These are phyloP conservation scores for Solanum bulbocastanum DNA, from an alignment of 257 asterid genomes.

Conservation along the genomic window DNA sequence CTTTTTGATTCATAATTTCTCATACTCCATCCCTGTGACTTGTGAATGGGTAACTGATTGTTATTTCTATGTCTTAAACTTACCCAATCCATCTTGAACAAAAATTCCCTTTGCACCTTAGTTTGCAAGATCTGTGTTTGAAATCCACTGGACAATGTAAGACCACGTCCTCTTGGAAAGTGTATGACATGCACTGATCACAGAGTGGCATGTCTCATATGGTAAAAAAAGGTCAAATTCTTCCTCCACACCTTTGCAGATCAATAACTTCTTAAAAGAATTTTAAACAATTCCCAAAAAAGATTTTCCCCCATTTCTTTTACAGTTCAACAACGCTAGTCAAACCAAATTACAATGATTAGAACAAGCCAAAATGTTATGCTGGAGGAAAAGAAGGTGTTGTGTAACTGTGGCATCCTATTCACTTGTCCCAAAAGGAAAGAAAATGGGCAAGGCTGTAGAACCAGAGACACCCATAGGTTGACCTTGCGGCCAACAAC, in stretches of 20 bases:
- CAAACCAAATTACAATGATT: background rate
- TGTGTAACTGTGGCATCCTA: background rate
- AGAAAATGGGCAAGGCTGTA: background rate
- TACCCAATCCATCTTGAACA: background rate
- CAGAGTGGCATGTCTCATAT: background rate
- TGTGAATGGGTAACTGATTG: background rate
- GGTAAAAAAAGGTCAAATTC: background rate
- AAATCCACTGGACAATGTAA: background rate
- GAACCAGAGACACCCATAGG: background rate
- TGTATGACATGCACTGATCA: background rate
- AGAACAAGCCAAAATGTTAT: background rate
- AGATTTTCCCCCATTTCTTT: background rate
- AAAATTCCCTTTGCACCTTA: background rate
- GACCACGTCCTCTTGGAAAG: background rate
- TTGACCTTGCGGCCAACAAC: background rate
- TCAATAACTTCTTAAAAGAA: background rate
- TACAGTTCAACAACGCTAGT: background rate
- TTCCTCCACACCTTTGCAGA: background rate
- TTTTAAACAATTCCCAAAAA: background rate
- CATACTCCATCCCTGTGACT: background rate
- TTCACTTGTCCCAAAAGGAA: background rate
- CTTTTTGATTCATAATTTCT: background rate
- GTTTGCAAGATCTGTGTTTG: background rate
- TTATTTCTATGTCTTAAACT: background rate
- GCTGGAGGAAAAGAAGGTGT: background rate